Conservation (phyloP, 179 eudicot species). For the Spergularia azorica region DNA sequence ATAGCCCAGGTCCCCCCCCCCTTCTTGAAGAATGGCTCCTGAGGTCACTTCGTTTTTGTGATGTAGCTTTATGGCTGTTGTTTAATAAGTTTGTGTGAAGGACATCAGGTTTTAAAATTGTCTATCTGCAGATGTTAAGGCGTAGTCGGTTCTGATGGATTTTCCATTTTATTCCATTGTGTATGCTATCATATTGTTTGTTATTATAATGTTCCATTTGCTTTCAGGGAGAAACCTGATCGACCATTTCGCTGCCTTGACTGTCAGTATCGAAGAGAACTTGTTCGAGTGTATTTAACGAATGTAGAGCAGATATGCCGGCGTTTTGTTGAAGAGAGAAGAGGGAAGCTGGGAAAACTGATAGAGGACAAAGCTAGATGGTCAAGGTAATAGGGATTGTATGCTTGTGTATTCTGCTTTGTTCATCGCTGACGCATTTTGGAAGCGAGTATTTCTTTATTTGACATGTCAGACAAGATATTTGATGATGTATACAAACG, state of each 20-base stretch:
- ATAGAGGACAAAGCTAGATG: slow-evolving; percentile 89
- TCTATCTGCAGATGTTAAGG: neutral
- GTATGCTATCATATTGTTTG: too few relatives aligned
- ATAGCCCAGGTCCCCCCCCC: neutral
- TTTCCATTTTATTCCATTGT: neutral
- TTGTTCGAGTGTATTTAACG: slow-evolving; percentile 75
- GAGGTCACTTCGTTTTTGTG: neutral
- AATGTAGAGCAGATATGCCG: slow-evolving; percentile 93
- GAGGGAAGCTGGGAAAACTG: slow-evolving; percentile 64
- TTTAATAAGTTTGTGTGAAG: neutral
- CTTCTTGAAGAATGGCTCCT: neutral
- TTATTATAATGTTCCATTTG: slow-evolving; percentile 14
- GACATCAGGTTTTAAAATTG: neutral
- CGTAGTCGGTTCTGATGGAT: neutral
- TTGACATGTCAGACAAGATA: too few relatives aligned
- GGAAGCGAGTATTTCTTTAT: neutral
- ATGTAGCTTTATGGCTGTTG: neutral
- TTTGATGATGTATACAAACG: neutral
- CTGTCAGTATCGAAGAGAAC: slow-evolving; percentile 81
- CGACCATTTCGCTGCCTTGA: slow-evolving; percentile 93
- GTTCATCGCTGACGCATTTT: slow-evolving; percentile 7
- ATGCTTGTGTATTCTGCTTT: neutral
- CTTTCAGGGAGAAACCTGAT: slow-evolving; percentile 77
- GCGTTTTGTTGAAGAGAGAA: slow-evolving; percentile 81
- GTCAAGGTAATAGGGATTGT: slow-evolving; percentile 60